Conservation (phyloP, 2,329 filamentous ascomycete species). For the Calonectria pseudoturangicola region DNA sequence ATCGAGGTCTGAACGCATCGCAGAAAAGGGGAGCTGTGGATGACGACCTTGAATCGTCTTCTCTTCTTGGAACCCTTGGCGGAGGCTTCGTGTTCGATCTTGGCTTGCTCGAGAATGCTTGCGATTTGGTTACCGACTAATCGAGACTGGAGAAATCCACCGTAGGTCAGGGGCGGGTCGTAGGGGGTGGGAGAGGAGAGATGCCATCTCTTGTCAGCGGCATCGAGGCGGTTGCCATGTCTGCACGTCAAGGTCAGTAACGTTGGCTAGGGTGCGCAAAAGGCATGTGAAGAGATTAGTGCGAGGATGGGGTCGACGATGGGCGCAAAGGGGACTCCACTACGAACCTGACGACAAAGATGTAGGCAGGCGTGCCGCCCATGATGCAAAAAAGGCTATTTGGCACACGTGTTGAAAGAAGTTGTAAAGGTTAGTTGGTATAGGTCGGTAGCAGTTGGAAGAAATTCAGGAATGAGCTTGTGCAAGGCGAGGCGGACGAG, state of each 20-base stretch:
- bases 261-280: constrained; percentile 16
- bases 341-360: constrained; percentile 66
- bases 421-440: constrained; percentile 30
- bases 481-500: constrained; percentile 20
- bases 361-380: constrained; percentile 65
- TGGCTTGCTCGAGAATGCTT: constrained; percentile 77
- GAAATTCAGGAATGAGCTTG: constrained; percentile 28
- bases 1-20: constrained; percentile 95
- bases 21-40: constrained; percentile 95
- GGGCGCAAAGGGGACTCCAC: constrained; percentile 47
- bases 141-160: constrained; percentile 92
- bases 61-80: constrained; percentile 61
- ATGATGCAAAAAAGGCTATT: constrained; percentile 54
- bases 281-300: constrained; percentile 26
- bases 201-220: constrained; percentile 96
- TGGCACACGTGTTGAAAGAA: constrained; percentile 29
- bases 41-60: constrained; percentile 83
- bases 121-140: constrained; percentile 89
- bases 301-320: constrained; percentile 29
- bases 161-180: constrained; percentile 95
- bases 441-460: constrained; percentile 35
- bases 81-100: constrained; percentile 64
- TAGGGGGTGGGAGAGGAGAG: constrained; percentile 94
- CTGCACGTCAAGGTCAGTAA: constrained; percentile 63
- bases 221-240: constrained; percentile 95